Base-by-base conservation (phyloP, 495 filamentous ascomycete species). In the Trypethelium eluteriae region DNA sequence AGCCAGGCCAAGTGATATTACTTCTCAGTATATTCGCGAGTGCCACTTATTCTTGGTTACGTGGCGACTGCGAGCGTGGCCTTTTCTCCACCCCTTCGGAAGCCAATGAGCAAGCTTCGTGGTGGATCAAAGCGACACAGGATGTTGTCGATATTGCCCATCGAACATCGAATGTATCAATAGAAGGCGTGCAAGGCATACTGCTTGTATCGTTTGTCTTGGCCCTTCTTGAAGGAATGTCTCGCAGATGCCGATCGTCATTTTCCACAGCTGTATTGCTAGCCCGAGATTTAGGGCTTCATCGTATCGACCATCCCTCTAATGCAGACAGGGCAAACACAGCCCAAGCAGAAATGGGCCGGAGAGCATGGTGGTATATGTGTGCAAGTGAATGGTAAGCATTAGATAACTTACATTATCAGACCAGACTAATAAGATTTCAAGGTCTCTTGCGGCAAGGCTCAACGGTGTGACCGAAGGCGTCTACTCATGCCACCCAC, bases 291-390 rank as follows among this genome's bases (percentile, higher is more conserved):
- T 65, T 82, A 3, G 69, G 68, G 10, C 63, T 83, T 2, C 80
- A 83, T 68, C 70, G 77, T 0, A 68, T 81, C 2, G 82, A 84
- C 59, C 72, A 74, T 69, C 74, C 74, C 25, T 61, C 64, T 9
- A 69, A 72, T 36, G 59, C 71, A 9, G 50, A 59, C 10, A 49
- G 36, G 2, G 72, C 70, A 39, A 73, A 74, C 34, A 68, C 72
- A 2, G 66, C 73, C 0, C 64, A 66, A 18, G 73, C 73, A 57
- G 81, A 83, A 65, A 76, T 83, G 10, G 76, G 77, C 46, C 66
- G 81, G 49, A 75, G 81, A 57, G 70, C 82, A 4, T 83, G 81
- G 81, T 83, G 80, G 81, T 76, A 82, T 69, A 62, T 83, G 2
- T 76, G 74, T 16, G 75, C 73, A 14, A 76, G 77, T 14, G 81